Conservation (phyloP, 2,329 filamentous ascomycete species). For the Zasmidium citrigriseum region DNA sequence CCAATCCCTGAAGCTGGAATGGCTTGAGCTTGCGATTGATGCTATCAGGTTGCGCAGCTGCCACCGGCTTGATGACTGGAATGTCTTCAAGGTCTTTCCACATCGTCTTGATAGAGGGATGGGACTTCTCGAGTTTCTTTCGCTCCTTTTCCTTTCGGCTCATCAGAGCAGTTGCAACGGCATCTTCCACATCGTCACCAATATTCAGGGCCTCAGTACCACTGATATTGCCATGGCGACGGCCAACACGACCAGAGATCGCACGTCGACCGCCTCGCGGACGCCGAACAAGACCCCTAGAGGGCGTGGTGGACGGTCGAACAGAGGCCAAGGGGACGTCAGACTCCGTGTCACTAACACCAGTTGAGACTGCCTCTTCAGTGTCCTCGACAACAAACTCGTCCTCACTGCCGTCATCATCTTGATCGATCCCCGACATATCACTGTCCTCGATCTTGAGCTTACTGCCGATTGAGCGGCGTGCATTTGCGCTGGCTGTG, state of each 20-base stretch:
- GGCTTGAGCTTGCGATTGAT: slow-evolving; percentile 86
- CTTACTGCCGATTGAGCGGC: slow-evolving; percentile 26
- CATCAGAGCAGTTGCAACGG: slow-evolving; percentile 15
- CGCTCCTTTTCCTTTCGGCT: slow-evolving; percentile 53
- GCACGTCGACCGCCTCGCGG: slow-evolving; percentile 8
- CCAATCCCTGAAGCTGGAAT: slow-evolving; percentile 89
- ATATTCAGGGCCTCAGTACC: slow-evolving; percentile 20
- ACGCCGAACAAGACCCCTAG: background rate
- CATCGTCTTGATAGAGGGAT: slow-evolving; percentile 80
- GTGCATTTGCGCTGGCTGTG: slow-evolving; percentile 25
- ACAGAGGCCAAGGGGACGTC: slow-evolving; percentile 26
- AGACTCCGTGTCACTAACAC: slow-evolving; percentile 36
- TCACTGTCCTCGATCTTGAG: slow-evolving; percentile 43
- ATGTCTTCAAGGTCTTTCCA: slow-evolving; percentile 74
- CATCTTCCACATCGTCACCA: slow-evolving; percentile 22
- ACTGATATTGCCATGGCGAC: slow-evolving; percentile 28
- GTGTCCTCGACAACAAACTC: slow-evolving; percentile 33
- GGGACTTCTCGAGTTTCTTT: slow-evolving; percentile 68
- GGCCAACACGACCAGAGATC: slow-evolving; percentile 10
- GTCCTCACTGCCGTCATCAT: slow-evolving; percentile 29
- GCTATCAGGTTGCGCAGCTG: slow-evolving; percentile 69
- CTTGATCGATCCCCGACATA: slow-evolving; percentile 33
- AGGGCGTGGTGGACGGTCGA: background rate
- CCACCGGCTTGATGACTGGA: slow-evolving; percentile 64
- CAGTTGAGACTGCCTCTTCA: slow-evolving; percentile 28